These are phyloP conservation scores for Pseudocercospora pini-densiflorae DNA, from an alignment of 2,329 filamentous ascomycete genomes.

Conservation along the genomic window DNA sequence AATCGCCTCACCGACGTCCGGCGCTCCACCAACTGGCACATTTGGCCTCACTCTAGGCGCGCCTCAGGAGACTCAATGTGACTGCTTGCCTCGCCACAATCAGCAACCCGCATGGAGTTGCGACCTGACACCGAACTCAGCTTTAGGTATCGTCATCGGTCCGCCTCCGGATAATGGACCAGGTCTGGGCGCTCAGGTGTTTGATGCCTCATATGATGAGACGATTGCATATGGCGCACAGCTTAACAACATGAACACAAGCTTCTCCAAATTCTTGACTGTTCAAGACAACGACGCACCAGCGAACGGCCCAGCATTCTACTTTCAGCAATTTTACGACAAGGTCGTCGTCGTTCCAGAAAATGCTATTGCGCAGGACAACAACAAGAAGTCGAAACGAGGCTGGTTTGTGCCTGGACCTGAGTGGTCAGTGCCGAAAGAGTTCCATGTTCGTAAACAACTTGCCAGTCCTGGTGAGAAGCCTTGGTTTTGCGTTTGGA, in stretches of 20 bases:
- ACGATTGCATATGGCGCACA: slow-evolving; percentile 64
- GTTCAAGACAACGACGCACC: slow-evolving; percentile 63
- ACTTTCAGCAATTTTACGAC: slow-evolving; percentile 66
- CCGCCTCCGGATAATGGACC: slow-evolving; percentile 22
- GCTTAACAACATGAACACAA: slow-evolving; percentile 50
- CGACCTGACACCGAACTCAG: slow-evolving; percentile 47
- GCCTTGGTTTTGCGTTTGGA: slow-evolving; percentile 74
- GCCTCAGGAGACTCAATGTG: slow-evolving; percentile 55
- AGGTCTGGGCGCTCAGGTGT: slow-evolving; percentile 36
- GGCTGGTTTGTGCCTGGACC: slow-evolving; percentile 13
- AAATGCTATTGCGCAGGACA: slow-evolving; percentile 33
- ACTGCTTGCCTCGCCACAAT: slow-evolving; percentile 62
- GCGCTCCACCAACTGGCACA: slow-evolving; percentile 59
- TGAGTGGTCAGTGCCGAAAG: slow-evolving; percentile 14
- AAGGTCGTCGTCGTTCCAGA: slow-evolving; percentile 64
- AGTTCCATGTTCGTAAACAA: slow-evolving; percentile 43
- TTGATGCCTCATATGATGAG: slow-evolving; percentile 35
- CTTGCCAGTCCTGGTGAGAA: slow-evolving; percentile 59
- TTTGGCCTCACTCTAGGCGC: slow-evolving; percentile 61
- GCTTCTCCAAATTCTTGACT: slow-evolving; percentile 52
- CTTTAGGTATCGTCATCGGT: slow-evolving; percentile 37
- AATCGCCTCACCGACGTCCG: slow-evolving; percentile 58
- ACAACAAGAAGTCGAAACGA: slow-evolving; percentile 26
- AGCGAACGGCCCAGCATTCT: slow-evolving; percentile 64
- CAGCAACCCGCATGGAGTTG: slow-evolving; percentile 69